Conservation (phyloP, 345 rosid genomes). For the Populus euphratica region DNA sequence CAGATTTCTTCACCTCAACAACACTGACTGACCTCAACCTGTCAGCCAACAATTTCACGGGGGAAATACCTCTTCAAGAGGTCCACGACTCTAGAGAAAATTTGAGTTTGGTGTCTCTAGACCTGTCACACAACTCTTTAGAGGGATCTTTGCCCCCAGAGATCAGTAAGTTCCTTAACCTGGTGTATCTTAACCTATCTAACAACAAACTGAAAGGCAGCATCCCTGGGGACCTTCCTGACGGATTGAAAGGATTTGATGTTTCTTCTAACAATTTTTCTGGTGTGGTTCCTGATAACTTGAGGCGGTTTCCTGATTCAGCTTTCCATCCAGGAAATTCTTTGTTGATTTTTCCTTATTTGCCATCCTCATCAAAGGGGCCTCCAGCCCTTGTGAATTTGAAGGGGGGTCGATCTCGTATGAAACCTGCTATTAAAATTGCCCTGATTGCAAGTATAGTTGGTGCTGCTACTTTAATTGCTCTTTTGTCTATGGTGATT, state of each 20-base stretch:
- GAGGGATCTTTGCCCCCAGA: conserved; percentile 52
- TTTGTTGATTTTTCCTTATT: conserved; percentile 43
- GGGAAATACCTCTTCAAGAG: conserved; percentile 58
- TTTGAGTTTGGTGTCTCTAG: conserved; percentile 58
- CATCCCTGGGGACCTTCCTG: conserved; percentile 62
- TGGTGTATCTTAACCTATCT: conserved; percentile 62
- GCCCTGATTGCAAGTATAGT: conserved; percentile 59
- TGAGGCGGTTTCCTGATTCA: conserved; percentile 69
- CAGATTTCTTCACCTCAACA: conserved; percentile 53
- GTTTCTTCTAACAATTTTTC: conserved; percentile 78
- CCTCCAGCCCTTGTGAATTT: conserved; percentile 25
- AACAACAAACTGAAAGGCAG: conserved; percentile 64
- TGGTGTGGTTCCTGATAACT: conserved; percentile 61
- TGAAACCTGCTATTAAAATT: conserved; percentile 46
- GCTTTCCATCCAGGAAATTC: conserved; percentile 84
- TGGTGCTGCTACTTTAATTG: conserved; percentile 41
- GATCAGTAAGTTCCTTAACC: conserved; percentile 39
- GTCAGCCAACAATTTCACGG: conserved; percentile 69
- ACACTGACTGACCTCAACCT: conserved; percentile 59
- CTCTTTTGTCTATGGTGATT: conserved; percentile 41
- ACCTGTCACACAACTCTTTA: conserved; percentile 64
- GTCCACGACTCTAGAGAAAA: conserved; percentile 31
- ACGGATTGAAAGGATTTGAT: conserved; percentile 49
- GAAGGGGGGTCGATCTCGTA: conserved; percentile 27
- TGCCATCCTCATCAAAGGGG: conserved; percentile 38